A percentile compares a stretch with the other conserved stretches of the same genome.
These are phyloP conservation scores for Vanrija sp. DNA, from an alignment of 1,284 basidiomycete species.

Conservation along the genomic window DNA sequence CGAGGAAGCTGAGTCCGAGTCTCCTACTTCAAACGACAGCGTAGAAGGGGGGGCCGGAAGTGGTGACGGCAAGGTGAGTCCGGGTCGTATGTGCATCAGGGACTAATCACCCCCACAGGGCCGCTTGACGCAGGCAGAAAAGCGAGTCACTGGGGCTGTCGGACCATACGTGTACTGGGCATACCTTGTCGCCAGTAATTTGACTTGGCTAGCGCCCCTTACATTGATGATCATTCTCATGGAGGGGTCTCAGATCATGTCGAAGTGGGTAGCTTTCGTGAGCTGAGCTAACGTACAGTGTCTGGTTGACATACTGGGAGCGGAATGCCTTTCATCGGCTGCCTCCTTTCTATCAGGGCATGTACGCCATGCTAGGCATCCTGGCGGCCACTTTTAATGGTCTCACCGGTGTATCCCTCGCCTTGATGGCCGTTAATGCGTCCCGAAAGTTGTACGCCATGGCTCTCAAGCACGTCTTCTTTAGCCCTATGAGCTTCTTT, in stretches of 20 bases:
- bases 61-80: slow-evolving; percentile 26
- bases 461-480: slow-evolving; percentile 59
- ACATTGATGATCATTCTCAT: slow-evolving; percentile 44
- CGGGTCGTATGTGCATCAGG: slow-evolving; percentile 18
- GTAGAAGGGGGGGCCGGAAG: too few species aligned
- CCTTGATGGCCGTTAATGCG: not conserved
- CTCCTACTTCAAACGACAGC: too few species aligned
- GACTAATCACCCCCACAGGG: too few species aligned
- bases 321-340: slow-evolving; percentile 44
- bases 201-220: slow-evolving; percentile 51
- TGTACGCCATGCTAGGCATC: slow-evolving; percentile 63
- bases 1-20: too few species aligned
- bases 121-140: slow-evolving; percentile 50
- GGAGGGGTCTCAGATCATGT: not conserved
- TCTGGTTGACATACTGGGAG: slow-evolving; percentile 83
- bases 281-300: slow-evolving; percentile 52
- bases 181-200: slow-evolving; percentile 54
- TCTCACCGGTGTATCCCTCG: slow-evolving; percentile 53
- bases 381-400: slow-evolving; percentile 56
- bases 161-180: slow-evolving; percentile 38
- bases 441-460: slow-evolving; percentile 18
- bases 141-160: slow-evolving; percentile 45
- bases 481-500: slow-evolving; percentile 66
- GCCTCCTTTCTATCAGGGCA: slow-evolving; percentile 61
- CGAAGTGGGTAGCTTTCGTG: slow-evolving; percentile 44